A percentile compares a stretch with the other conserved stretches of the same genome.
Conservation (phyloP, 768 basidiomycete genomes). For the Vararia minispora region DNA sequence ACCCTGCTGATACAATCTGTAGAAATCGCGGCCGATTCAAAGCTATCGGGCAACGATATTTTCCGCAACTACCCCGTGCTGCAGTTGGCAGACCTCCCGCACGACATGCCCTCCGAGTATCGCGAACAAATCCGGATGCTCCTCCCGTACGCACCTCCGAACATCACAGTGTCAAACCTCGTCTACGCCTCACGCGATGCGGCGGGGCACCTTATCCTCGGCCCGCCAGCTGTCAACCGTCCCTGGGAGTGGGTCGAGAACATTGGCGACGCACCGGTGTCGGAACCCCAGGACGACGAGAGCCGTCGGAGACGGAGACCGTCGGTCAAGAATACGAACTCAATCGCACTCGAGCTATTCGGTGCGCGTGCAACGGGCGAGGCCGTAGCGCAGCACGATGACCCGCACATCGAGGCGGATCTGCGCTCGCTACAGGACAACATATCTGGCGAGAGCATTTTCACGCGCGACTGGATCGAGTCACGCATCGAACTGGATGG, state of each 20-base stretch:
- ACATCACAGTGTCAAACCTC: slow-evolving; percentile 43
- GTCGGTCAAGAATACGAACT: slow-evolving; percentile 51
- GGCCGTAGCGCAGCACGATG: slow-evolving; percentile 13
- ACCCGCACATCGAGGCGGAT: slow-evolving; percentile 29
- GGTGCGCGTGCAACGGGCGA: slow-evolving; percentile 57
- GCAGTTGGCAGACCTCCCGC: slow-evolving; percentile 37
- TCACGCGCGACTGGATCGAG: slow-evolving; percentile 71
- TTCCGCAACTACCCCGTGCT: slow-evolving; percentile 54
- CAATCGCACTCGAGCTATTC: slow-evolving; percentile 65
- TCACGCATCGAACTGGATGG: slow-evolving; percentile 38
- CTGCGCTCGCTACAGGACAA: slow-evolving; percentile 58
- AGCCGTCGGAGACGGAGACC: slow-evolving; percentile 24
- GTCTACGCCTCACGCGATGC: slow-evolving; percentile 46
- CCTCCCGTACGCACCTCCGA: slow-evolving; percentile 42
- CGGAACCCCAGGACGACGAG: slow-evolving; percentile 31
- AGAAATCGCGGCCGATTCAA: slow-evolving; percentile 58
- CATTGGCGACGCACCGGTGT: slow-evolving; percentile 42
- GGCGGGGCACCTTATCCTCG: slow-evolving; percentile 36
- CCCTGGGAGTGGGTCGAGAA: slow-evolving; percentile 88
- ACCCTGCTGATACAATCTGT: not conserved
- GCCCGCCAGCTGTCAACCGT: slow-evolving; percentile 50
- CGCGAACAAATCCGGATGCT: slow-evolving; percentile 46
- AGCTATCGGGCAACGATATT: slow-evolving; percentile 43
- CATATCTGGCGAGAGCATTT: slow-evolving; percentile 48
- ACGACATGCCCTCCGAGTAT: slow-evolving; percentile 45